Evolutionary conservation across 768 basidiomycete species (phyloP).

Genomic region (Pisolithus tinctorius): DNA sequence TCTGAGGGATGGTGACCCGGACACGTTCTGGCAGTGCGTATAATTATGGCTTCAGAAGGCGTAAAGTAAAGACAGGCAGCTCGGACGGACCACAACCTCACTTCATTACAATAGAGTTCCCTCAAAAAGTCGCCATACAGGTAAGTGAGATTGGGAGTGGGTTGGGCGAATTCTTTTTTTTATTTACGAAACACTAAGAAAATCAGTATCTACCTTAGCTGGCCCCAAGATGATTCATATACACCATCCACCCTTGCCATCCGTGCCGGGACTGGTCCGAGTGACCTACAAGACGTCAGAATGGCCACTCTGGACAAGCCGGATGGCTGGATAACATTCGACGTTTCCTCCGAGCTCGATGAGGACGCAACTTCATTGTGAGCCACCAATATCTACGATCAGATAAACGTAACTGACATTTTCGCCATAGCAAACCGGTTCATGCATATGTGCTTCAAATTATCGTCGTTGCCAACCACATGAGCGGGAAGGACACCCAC

Average conservation of each 20-base stretch:
- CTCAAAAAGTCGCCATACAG: slow-evolving; percentile 82
- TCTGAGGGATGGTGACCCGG: slow-evolving; percentile 78
- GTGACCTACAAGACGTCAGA: slow-evolving; percentile 89
- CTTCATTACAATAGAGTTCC: slow-evolving; percentile 90
- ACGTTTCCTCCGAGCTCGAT: slow-evolving; percentile 71
- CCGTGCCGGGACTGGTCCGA: slow-evolving; percentile 85
- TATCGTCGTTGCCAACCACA: slow-evolving; percentile 86
- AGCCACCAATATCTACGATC: slow-evolving; percentile 21
- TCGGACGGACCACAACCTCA: slow-evolving; percentile 97
- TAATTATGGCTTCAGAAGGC: not conserved
- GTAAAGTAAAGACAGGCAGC: slow-evolving; percentile 30
- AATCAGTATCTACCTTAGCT: slow-evolving; percentile 79
- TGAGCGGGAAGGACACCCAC: slow-evolving; percentile 99
- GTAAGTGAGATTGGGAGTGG: slow-evolving; percentile 31
- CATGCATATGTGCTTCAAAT: slow-evolving; percentile 88
- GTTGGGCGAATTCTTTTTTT: slow-evolving; percentile 3
- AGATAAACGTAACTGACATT: not conserved
- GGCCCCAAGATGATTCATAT: slow-evolving; percentile 88
- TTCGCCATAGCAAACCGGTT: slow-evolving; percentile 62
- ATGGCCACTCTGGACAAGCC: slow-evolving; percentile 84
- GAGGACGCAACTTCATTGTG: slow-evolving; percentile 79
- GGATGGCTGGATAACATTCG: slow-evolving; percentile 89
- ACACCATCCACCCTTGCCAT: slow-evolving; percentile 89
- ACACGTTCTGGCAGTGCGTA: slow-evolving; percentile 97
- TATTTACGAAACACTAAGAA: slow-evolving; percentile 43